Evolutionary conservation across 208 protist genomes (phyloP).

Genomic region (Wallacemonas sp.): DNA sequence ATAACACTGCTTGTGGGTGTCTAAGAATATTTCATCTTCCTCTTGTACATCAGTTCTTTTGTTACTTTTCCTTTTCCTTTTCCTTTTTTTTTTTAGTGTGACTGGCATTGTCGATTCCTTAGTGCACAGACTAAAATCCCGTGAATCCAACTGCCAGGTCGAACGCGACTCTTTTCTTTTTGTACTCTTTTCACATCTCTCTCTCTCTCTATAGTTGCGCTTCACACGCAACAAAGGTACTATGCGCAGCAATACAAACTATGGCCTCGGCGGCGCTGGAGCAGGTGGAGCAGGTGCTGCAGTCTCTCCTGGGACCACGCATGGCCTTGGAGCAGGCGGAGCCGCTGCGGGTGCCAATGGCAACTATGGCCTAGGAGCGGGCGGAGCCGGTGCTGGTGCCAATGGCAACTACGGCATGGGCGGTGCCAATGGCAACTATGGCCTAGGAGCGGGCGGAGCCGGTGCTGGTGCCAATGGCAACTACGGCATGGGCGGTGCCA

Average conservation of each 20-base stretch:
- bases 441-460: background rate
- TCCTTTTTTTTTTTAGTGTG: constrained; percentile 11
- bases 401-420: background rate
- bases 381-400: background rate
- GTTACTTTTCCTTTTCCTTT: background rate
- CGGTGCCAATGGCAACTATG: constrained; percentile 9
- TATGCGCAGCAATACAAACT: constrained; percentile 11
- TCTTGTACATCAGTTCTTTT: background rate
- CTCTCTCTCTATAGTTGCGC: too few relatives aligned
- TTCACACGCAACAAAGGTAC: too few relatives aligned
- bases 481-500: too few relatives aligned
- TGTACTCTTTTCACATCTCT: background rate
- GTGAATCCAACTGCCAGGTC: too few relatives aligned
- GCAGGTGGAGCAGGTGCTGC: background rate
- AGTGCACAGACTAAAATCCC: background rate
- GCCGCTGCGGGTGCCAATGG: background rate
- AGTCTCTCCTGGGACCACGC: background rate
- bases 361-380: constrained; percentile 9
- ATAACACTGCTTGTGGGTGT: too few relatives aligned
- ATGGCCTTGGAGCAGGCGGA: background rate
- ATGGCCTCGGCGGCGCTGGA: background rate
- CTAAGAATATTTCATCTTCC: background rate
- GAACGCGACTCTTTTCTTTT: background rate
- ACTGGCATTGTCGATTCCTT: background rate
- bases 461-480: background rate